These are phyloP conservation scores for Solanum stenotomum DNA, from an alignment of 257 asterid species.

Conservation along the genomic window DNA sequence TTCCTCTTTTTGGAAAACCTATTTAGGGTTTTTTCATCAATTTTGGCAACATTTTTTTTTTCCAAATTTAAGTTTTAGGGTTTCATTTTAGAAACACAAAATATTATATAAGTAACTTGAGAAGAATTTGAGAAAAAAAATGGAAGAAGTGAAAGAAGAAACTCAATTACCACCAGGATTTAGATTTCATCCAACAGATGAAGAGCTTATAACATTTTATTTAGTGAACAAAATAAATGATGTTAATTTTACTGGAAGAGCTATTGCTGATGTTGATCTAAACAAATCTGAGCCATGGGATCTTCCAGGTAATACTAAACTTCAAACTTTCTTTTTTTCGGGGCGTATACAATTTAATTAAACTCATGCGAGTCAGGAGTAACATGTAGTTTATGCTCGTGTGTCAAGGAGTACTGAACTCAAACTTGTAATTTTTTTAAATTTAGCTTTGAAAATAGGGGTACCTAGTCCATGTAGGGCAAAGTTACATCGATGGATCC, in stretches of 20 bases:
- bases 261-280: conserved; percentile 86
- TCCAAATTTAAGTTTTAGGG: conserved; percentile 13
- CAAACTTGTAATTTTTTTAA: not conserved
- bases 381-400: not conserved
- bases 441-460: not conserved
- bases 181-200: conserved; percentile 84
- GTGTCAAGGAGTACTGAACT: not conserved
- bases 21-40: not conserved
- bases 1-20: not conserved
- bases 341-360: not conserved
- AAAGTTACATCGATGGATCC: not conserved
- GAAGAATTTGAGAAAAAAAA: not conserved
- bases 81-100: not conserved
- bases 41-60: not conserved
- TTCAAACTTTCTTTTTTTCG: not conserved
- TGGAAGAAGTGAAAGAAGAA: conserved; percentile 53
- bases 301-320: conserved; percentile 61
- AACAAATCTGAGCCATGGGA: conserved; percentile 98
- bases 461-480: not conserved
- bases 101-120: not conserved
- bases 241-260: conserved; percentile 61
- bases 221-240: conserved; percentile 68
- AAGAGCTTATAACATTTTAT: conserved; percentile 81
- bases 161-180: conserved; percentile 81
- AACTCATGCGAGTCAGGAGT: not conserved